Base-by-base conservation (phyloP, 192 early-diverging fungal genomes). In the Entomortierella beljakovae region DNA sequence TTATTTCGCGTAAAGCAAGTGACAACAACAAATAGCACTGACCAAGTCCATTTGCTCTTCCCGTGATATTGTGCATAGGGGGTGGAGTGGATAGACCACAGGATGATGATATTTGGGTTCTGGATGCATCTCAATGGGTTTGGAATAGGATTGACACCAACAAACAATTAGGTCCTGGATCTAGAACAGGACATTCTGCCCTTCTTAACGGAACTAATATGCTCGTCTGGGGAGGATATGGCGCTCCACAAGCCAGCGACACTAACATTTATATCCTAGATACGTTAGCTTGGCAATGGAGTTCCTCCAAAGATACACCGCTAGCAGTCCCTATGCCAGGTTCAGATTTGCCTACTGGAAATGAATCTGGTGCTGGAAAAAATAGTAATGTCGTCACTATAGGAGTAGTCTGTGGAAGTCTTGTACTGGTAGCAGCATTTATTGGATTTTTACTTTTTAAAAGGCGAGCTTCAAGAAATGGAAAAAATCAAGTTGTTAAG, bases 171-270 rank as follows among this genome's bases (percentile, higher is more conserved):
- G 91, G 80, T 37, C 92, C 77, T 32, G 82, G 83, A 6, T 79
- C 87, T 23, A 62, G 87, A 33, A 83, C 85, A 53, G 92, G 92
- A 33, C 92, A 94, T 58, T 85, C 90, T 10, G 90, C 91, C 1
- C 83, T 90, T 15, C 54, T 90, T 2, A 77, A 87, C 59, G 77
- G 83, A 28, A 84, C 80, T 42, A 85, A 80, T 16, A 89, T 94
- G 81, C 90, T 90, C 46, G 82, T 92, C 28, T 94, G 85, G 79
- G 92, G 92, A 37, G 92, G 92, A 15, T 82, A 86, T 60, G 90
- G 88, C 11, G 48, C 70, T 6, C 61, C 59, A 9, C 54, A 80
- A 1, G 80, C 79, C 10, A 82, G 74, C 29, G 91, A 94, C 64
- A 80, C 67, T 25, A 89, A 82, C 49, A 87, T 94, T 72, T 92